Base-by-base conservation (phyloP, 1,284 basidiomycete genomes). In the Ganoderma resinaceum region DNA sequence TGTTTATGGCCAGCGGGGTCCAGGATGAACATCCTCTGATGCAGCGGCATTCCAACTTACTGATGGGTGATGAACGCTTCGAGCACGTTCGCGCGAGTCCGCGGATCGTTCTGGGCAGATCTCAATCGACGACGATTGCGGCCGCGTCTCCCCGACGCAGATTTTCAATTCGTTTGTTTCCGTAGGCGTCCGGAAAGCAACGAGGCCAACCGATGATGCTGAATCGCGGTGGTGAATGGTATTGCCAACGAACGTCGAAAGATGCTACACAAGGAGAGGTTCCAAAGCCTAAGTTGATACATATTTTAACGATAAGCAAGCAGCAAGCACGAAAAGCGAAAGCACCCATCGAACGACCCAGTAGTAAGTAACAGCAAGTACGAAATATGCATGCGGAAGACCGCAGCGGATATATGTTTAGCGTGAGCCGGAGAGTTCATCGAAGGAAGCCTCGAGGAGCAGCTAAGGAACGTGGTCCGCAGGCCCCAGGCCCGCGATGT, bases 371-470 rank as follows among this genome's bases (percentile, higher is more conserved):
- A 53, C 4, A 53, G 29, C 52, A 42, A 49, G 46, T 49, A 49
- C 46, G 46, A 49, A 49, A 49, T 49, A 49, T 49, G 55, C 65
- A 67, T 67, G 62, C 37, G 62, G 59, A 29, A 18, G 37, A 11
- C 16, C 23, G 61, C 65, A 64, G 59, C 61, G 68, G 38, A 29
- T 70, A 67, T 70, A 70, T 69, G 42, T 59, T 65, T 72, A 72
- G 66, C 67, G 63, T 58, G 71, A 63, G 67, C 65, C 65, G 52
- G 66, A 65, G 57, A 26, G 65, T 63, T 65, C 68, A 29, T 38
- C 23, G 43, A n/a, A 7, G 20, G 20, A 37, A n/a, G 12, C 37
- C 23, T 40, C 58, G 37, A 40, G 37, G 37, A 38, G 37, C 37
- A 60, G 58, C 58, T 33, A 62, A 61, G 29, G 62, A 62, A 60